A percentile compares a stretch with the other conserved stretches of the same genome.
phyloP scores from a whole-genome alignment of 257 asterid species.

The Solanum chiquidenum region DNA sequence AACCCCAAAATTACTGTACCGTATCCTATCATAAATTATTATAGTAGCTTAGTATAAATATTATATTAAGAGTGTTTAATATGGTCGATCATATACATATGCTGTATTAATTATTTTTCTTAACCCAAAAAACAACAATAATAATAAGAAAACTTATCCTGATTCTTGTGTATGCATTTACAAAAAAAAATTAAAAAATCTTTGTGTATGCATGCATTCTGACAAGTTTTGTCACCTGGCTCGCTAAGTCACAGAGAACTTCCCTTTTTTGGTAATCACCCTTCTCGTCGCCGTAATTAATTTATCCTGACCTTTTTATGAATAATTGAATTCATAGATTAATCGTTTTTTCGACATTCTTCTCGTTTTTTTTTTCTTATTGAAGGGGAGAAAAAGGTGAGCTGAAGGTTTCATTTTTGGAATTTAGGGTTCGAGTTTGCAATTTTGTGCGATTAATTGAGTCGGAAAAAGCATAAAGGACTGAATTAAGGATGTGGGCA shows the following conservation, averaged over 20 bases:
- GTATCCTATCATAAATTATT: too few relatives aligned
- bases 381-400: background rate
- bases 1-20: too few relatives aligned
- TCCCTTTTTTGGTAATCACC: background rate
- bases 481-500: constrained; percentile 44
- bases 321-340: background rate
- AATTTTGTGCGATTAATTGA: background rate
- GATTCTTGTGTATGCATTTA: too few relatives aligned
- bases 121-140: too few relatives aligned
- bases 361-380: background rate
- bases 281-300: background rate
- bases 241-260: background rate
- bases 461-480: background rate
- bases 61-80: too few relatives aligned
- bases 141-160: too few relatives aligned
- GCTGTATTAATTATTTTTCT: too few relatives aligned
- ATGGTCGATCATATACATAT: too few relatives aligned
- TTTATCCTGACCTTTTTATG: background rate
- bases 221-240: background rate
- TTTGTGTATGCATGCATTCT: background rate
- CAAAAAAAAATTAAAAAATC: too few relatives aligned
- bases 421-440: background rate
- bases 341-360: background rate
- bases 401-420: background rate
- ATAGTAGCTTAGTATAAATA: too few relatives aligned